These are phyloP conservation scores for Penicillium malachiteum DNA, from an alignment of 495 filamentous ascomycete genomes.

Conservation along the genomic window DNA sequence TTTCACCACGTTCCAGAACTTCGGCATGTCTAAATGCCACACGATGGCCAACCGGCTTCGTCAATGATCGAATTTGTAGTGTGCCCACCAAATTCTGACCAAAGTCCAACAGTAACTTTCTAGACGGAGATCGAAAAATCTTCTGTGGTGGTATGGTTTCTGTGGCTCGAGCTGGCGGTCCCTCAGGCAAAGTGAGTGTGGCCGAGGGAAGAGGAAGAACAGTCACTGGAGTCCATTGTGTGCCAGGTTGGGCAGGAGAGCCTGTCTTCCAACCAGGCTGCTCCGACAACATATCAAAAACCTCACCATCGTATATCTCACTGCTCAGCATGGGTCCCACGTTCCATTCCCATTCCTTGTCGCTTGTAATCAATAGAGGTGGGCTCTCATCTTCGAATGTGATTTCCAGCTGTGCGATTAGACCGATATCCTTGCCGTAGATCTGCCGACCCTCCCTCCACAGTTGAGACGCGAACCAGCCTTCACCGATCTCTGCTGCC, in stretches of 20 bases:
- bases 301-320: conserved; percentile 54
- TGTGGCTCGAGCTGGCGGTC: conserved; percentile 35
- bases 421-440: conserved; percentile 37
- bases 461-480: conserved; percentile 51
- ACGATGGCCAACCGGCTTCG: conserved; percentile 27
- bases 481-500: conserved; percentile 48
- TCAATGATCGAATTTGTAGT: conserved; percentile 29
- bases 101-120: conserved; percentile 46
- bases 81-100: conserved; percentile 53
- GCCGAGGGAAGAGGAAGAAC: conserved; percentile 17
- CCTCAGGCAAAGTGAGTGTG: conserved; percentile 35
- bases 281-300: conserved; percentile 37
- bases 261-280: conserved; percentile 8
- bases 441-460: conserved; percentile 35
- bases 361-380: conserved; percentile 29
- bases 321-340: conserved; percentile 33
- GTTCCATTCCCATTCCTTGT: conserved; percentile 33
- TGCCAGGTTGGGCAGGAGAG: background rate
- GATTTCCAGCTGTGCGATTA: conserved; percentile 43
- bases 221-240: conserved; percentile 6
- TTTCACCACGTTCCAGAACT: conserved; percentile 50
- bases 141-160: conserved; percentile 34
- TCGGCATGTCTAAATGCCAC: conserved; percentile 44
- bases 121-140: conserved; percentile 40
- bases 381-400: conserved; percentile 9